These are phyloP conservation scores for Coemansia sp. DNA, from an alignment of 192 early-diverging fungal species.

Conservation along the genomic window DNA sequence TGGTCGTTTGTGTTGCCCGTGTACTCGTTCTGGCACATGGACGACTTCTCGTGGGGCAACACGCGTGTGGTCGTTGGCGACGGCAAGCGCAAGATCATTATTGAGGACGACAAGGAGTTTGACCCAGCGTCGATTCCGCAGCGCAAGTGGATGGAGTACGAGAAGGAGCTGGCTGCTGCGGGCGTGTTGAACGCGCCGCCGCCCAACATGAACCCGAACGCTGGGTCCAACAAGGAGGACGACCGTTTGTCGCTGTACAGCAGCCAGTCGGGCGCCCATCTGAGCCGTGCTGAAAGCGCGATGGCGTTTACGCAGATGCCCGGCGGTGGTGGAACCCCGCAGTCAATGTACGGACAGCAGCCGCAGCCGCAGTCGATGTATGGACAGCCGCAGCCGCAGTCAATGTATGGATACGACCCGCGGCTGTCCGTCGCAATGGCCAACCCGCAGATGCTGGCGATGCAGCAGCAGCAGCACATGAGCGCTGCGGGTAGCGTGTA, in stretches of 20 bases:
- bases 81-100: not conserved
- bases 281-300: slow-evolving; percentile 37
- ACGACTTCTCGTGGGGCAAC: not conserved
- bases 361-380: slow-evolving; percentile 31
- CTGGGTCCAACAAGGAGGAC: slow-evolving; percentile 19
- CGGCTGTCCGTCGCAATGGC: slow-evolving; percentile 41
- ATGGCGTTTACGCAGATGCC: slow-evolving; percentile 34
- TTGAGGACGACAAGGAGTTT: not conserved
- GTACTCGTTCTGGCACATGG: not conserved
- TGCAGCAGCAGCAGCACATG: slow-evolving; percentile 39
- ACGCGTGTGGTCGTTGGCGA: not conserved
- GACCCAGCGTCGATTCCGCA: not conserved
- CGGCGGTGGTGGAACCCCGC: not conserved
- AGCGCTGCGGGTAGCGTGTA: slow-evolving; percentile 14
- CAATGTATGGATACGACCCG: slow-evolving; percentile 20
- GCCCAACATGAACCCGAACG: slow-evolving; percentile 54
- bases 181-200: slow-evolving; percentile 30
- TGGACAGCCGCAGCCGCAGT: slow-evolving; percentile 7
- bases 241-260: slow-evolving; percentile 33
- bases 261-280: slow-evolving; percentile 17
- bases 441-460: slow-evolving; percentile 33
- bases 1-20: not conserved
- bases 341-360: not conserved
- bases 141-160: not conserved
- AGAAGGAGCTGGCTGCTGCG: not conserved